Percentiles rank a stretch among this genome's conserved stretches.
Evolutionary conservation across 1,284 basidiomycete genomes (phyloP).

Genomic region (Moesziomyces sp.): DNA sequence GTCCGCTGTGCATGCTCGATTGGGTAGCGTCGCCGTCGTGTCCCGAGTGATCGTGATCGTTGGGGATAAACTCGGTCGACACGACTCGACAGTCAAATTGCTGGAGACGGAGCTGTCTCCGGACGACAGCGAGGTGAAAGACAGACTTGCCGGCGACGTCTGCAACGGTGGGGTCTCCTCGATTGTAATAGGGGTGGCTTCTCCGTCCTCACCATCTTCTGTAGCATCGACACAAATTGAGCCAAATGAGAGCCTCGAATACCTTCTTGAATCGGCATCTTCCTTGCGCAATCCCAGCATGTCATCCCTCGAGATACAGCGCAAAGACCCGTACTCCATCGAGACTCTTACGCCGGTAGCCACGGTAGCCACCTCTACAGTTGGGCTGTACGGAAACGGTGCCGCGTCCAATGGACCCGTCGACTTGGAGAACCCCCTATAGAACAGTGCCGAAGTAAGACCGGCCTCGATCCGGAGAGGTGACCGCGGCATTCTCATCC

Average conservation of each 20-base stretch:
- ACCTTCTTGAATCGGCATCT: no score
- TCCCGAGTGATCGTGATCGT: neutral
- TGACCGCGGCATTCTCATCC: neutral
- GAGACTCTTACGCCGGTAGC: neutral
- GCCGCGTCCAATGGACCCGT: constrained; percentile 14
- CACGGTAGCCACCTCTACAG: neutral
- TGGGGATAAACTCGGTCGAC: neutral
- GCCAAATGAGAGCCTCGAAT: no score
- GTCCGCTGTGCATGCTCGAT: neutral
- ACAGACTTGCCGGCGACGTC: no score
- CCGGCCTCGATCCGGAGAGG: neutral
- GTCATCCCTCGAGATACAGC: neutral
- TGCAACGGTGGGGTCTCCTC: no score
- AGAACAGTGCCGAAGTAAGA: constrained; percentile 19
- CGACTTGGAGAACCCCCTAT: constrained; percentile 2
- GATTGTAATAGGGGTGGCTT: no score
- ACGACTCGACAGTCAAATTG: neutral
- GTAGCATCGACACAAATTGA: no score
- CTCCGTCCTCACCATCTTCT: no score
- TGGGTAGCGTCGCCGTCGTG: neutral
- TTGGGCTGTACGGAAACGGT: constrained; percentile 42
- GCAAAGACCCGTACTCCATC: neutral
- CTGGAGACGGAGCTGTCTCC: neutral
- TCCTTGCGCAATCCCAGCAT: no score
- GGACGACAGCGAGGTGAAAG: neutral